Base-by-base conservation (phyloP, 2,329 filamentous ascomycete species). In the Colletotrichum sp. region DNA sequence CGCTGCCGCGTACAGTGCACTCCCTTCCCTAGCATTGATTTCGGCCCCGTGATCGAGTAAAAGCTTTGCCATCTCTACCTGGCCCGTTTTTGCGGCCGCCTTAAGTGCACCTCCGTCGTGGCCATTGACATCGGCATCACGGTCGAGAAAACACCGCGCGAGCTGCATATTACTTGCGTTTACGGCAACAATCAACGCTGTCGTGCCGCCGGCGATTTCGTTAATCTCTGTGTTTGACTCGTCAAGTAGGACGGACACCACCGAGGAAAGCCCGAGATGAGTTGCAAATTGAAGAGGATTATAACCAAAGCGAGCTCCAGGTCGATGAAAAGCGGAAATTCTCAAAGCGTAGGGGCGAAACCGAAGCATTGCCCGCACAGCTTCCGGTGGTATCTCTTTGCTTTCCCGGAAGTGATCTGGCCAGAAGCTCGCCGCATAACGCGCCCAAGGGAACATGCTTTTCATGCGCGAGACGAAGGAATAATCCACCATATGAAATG, bases 81-180 rank as follows among this genome's bases (percentile, higher is more conserved):
- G 57, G 57, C 57, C 28, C 0, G 3, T 57, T 57, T 0, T 0
- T 26, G 21, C 21, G 5, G 21, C 52, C 3, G 0, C 0, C 7
- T 0, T 1, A 26, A 57, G 52, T 1, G 18, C 26, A 34, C 5
- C 30, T 32, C 28, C 28, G 7, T 63, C 18, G 13, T 0, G 36
- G 1, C 1, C 5, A 7, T 63, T 26, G 18, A 24, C n/a, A 63
- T 63, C 32, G 7, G n/a, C 60, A 13, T 4, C n/a, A 15, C 2
- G 6, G 2, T 24, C n/a, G 0, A 36, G 18, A 3, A 63, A 3
- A 26, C 4, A 4, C 60, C 7, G 9, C 18, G 8, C 30, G 2
- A 21, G n/a, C 18, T 39, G 1, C 5, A 9, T 9, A 2, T 21
- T 1, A 26, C 10, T 1, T 6, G 12, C 7, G 1, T 5, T 9